Evolutionary conservation across 176 grass and related monocot species (phyloP).

Genomic region (Triticum timopheevii): DNA sequence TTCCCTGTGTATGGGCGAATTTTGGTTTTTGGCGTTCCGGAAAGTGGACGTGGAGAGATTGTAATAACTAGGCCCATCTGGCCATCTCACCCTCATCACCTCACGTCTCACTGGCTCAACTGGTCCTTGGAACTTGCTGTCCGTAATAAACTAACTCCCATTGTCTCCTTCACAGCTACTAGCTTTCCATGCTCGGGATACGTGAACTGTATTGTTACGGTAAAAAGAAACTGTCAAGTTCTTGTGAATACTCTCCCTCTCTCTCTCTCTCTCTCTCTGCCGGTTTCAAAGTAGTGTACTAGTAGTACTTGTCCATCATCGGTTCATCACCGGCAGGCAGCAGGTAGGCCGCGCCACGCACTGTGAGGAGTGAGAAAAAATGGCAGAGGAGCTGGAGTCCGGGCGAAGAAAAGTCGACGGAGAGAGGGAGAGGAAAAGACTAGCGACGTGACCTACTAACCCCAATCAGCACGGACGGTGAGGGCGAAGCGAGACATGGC

Average conservation of each 20-base stretch:
- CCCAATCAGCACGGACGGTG: background rate
- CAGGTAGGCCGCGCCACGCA: no score
- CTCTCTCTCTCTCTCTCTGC: no score
- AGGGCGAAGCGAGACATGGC: background rate
- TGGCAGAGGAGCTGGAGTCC: background rate
- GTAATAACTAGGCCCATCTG: background rate
- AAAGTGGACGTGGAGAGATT: background rate
- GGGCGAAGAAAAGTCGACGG: background rate
- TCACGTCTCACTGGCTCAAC: background rate
- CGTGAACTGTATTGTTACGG: background rate
- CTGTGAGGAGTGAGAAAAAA: background rate
- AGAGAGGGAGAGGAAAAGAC: background rate
- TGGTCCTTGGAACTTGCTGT: background rate
- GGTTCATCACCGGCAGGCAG: no score
- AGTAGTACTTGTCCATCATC: no score
- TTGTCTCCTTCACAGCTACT: background rate
- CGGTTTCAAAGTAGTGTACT: no score
- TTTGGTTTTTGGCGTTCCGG: constrained; percentile 10
- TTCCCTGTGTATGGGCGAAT: background rate
- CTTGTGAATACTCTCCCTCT: no score
- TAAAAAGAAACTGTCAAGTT: background rate
- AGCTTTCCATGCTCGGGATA: background rate
- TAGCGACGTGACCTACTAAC: constrained; percentile 12
- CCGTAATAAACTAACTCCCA: background rate
- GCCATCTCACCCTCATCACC: background rate